These are phyloP conservation scores for Spinacia oleracea DNA, from an alignment of 179 eudicot species.

Conservation along the genomic window DNA sequence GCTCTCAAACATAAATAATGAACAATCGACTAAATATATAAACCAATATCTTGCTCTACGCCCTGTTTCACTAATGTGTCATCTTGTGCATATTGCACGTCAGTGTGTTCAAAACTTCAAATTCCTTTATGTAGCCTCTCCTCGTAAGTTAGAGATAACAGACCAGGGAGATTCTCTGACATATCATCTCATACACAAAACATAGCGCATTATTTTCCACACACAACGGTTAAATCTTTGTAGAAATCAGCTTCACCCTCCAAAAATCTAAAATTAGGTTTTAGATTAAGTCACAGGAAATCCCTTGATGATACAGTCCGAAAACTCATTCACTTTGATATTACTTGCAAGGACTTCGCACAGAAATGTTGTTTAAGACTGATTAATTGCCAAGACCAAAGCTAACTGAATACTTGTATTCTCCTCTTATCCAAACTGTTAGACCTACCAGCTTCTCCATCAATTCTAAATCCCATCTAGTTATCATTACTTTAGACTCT, in stretches of 20 bases:
- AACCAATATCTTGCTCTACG: background rate
- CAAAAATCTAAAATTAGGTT: background rate
- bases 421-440: background rate
- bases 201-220: background rate
- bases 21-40: background rate
- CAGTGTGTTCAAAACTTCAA: too few species aligned
- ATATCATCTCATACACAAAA: background rate
- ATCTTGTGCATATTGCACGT: background rate
- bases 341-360: background rate
- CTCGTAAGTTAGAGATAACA: background rate
- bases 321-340: background rate
- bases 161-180: background rate
- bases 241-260: too few species aligned
- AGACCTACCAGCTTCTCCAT: background rate
- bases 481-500: background rate
- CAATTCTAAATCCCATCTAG: background rate
- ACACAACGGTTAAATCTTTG: background rate
- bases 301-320: background rate
- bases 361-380: background rate
- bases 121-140: background rate
- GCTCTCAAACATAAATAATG: background rate
- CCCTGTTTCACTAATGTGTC: background rate
- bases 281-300: constrained; percentile 18
- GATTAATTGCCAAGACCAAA: too few species aligned
- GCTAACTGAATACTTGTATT: background rate